Conservation (phyloP, 2,329 filamentous ascomycete genomes). For the Myriosclerotinia curreyana region DNA sequence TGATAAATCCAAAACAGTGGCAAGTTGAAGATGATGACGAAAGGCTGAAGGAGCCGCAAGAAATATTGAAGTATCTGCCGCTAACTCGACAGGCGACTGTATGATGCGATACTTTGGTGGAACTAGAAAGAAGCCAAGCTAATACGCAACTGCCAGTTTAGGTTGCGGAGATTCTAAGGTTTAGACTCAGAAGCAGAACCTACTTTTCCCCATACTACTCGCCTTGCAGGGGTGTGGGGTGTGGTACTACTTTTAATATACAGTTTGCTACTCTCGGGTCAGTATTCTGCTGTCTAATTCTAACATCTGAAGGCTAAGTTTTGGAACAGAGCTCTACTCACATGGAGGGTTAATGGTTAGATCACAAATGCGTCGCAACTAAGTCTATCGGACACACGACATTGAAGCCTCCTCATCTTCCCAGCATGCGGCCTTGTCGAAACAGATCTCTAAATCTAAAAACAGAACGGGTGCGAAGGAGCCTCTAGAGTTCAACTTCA, state of each 20-base stretch:
- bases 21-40: background rate
- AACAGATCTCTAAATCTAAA: background rate
- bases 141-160: background rate
- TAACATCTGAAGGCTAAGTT: background rate
- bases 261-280: background rate
- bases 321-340: background rate
- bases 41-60: background rate
- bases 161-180: background rate
- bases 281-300: background rate
- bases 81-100: background rate
- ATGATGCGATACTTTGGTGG: background rate
- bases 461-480: background rate
- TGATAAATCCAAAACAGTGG: background rate
- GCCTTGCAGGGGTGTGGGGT: background rate
- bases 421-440: background rate
- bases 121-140: background rate
- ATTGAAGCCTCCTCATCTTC: background rate
- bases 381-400: background rate
- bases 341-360: background rate
- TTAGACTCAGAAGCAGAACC: background rate
- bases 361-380: background rate
- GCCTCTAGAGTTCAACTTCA: background rate
- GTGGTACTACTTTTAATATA: background rate
- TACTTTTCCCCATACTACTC: too few relatives aligned
- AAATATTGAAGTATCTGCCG: background rate